phyloP scores from a whole-genome alignment of 2,329 filamentous ascomycete species.

The Neonectria ditissima region DNA sequence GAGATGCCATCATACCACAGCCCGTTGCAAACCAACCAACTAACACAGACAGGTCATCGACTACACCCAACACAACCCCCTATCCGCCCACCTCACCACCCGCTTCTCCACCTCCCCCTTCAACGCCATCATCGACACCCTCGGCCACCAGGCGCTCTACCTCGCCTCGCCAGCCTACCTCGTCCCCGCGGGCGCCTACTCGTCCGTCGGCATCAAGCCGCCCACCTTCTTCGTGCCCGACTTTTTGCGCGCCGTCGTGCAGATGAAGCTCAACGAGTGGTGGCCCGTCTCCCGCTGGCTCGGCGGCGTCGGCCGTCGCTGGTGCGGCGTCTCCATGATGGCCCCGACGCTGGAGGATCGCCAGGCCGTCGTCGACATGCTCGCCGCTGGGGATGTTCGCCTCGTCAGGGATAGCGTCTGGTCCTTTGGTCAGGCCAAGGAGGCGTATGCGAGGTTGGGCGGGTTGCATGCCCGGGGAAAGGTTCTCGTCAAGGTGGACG shows the following conservation, averaged over 20 bases:
- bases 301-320: slow-evolving; percentile 53
- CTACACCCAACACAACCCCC: slow-evolving; percentile 51
- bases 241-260: slow-evolving; percentile 47
- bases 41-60: slow-evolving; percentile 52
- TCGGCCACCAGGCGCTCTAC: slow-evolving; percentile 62
- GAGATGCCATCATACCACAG: background rate
- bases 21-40: background rate
- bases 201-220: slow-evolving; percentile 56
- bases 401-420: slow-evolving; percentile 53
- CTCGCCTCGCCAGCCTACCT: slow-evolving; percentile 54
- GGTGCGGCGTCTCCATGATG: slow-evolving; percentile 51
- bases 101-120: slow-evolving; percentile 49
- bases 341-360: slow-evolving; percentile 48
- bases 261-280: slow-evolving; percentile 54
- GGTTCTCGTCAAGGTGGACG: slow-evolving; percentile 51
- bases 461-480: slow-evolving; percentile 53
- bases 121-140: slow-evolving; percentile 62
- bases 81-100: slow-evolving; percentile 51
- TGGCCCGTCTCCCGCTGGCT: slow-evolving; percentile 52
- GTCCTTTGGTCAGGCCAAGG: slow-evolving; percentile 51
- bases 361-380: slow-evolving; percentile 49
- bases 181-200: slow-evolving; percentile 51
- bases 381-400: slow-evolving; percentile 50
- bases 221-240: slow-evolving; percentile 47
- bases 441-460: slow-evolving; percentile 51